Base-by-base conservation (phyloP, 2,329 filamentous ascomycete species). In the Venturia oleaginea region DNA sequence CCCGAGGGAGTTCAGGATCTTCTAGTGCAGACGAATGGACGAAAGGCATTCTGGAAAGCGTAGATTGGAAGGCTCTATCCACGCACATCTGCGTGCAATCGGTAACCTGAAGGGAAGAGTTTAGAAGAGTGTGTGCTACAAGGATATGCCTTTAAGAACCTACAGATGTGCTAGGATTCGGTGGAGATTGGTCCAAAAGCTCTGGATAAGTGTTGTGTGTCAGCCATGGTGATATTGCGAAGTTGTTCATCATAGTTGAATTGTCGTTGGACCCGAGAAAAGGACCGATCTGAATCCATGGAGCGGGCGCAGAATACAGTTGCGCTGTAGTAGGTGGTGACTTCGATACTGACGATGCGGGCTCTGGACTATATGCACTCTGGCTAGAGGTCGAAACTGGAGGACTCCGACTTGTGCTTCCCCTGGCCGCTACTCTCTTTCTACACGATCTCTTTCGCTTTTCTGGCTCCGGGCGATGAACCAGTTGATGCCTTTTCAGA, bases 401-500 rank as follows among this genome's bases (percentile, higher is more conserved):
- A 19, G 51, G 51, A 57, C 30, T 57, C 7, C 51, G 51, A 22
- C 51, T 57, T 32, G 51, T 34, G 11, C 51, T 57, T 22, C 51
- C 51, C 11, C 51, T 32, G n/a, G 51, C 51, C 34, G 51, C 51
- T 2, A 57, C 51, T 57, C 51, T 15, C 51, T 57, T 57, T 22
- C 51, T 17, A 30, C 51, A 57, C 8, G 51, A 30, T 34, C 51
- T 57, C 27, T 57, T 57, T 4, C 63, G 63, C 40, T 66, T 66
- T 27, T 61, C 34, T 15, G 65, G 63, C 55, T 66, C 63, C 22
- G 63, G 65, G 42, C 65, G 63, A n/a, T 66, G 65, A 22, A 66
- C 65, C 34, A 65, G 55, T 60, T 66, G 62, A 46, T 66, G 65
- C 38, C 65, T 63, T 59, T 66, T 63, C 40, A 66, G 51, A 54